Evolutionary conservation across 1,139 yeast genomes (phyloP).

Genomic region (Candida sojae): DNA sequence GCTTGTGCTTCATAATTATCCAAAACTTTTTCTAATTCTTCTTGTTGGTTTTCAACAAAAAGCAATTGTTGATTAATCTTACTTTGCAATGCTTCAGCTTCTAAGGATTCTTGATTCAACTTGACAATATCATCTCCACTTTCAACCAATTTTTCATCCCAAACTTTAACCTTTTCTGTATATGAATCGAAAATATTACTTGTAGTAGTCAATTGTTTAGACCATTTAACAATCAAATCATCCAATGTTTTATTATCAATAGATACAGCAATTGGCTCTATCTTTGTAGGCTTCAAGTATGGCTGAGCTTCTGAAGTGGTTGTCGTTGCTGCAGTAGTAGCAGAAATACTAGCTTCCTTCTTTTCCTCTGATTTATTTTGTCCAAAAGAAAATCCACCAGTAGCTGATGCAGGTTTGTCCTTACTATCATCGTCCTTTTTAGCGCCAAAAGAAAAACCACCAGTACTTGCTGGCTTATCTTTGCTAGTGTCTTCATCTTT

Average conservation of each 20-base stretch:
- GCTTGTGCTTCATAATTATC: slow-evolving; percentile 88
- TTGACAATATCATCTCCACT: slow-evolving; percentile 86
- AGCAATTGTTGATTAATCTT: slow-evolving; percentile 85
- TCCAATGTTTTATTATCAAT: slow-evolving; percentile 90
- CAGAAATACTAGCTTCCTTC: slow-evolving; percentile 15
- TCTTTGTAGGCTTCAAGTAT: slow-evolving; percentile 45
- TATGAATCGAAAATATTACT: slow-evolving; percentile 76
- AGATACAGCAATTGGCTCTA: slow-evolving; percentile 72
- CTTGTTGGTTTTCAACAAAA: slow-evolving; percentile 90
- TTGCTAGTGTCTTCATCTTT: slow-evolving; percentile 2
- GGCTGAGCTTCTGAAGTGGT: slow-evolving; percentile 23
- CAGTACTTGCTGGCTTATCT: slow-evolving; percentile 8
- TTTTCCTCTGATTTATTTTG: slow-evolving; percentile 14
- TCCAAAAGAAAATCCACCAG: slow-evolving; percentile 18
- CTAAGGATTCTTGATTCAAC: slow-evolving; percentile 73
- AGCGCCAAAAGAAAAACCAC: slow-evolving; percentile 23
- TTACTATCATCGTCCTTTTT: slow-evolving; percentile 13
- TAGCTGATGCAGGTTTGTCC: slow-evolving; percentile 19
- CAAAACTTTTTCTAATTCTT: slow-evolving; percentile 79
- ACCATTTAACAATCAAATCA: slow-evolving; percentile 92
- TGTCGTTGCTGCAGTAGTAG: slow-evolving; percentile 11
- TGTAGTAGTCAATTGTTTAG: slow-evolving; percentile 75
- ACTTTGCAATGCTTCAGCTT: slow-evolving; percentile 82
- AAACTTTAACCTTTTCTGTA: slow-evolving; percentile 70
- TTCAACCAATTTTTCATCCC: slow-evolving; percentile 83